Base-by-base conservation (phyloP, 768 basidiomycete genomes). In the Lentinula edodes region DNA sequence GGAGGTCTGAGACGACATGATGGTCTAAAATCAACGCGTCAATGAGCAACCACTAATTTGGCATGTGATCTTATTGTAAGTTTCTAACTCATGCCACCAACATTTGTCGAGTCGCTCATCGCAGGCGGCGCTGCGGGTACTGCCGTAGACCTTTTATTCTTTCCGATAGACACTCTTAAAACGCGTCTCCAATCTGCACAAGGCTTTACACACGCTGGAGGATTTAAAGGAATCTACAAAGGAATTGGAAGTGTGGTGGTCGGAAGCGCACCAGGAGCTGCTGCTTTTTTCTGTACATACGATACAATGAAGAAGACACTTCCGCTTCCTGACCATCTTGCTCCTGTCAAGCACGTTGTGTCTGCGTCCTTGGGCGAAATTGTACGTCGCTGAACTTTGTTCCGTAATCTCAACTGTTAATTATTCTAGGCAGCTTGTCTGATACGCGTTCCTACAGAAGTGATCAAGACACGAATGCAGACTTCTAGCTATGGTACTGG, bases 111-210 rank as follows among this genome's bases (percentile, higher is more conserved):
- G 7, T 56, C 55, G 5, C 32, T 56, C 18, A 23, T 56, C 18
- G 89, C 92, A 46, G 94, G 96, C 28, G 95, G 90, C 20, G 72
- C 88, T n/a, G 93, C 97, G 36, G 96, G 96, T 32, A 90, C 93
- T 7, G 82, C 93, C 2, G 96, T 98, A 16, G 96, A 99, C 75
- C 82, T 98, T 50, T 82, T 97, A 20, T 95, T 99, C 78, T 99
- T 94, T 73, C 96, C 96, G 1, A 86, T 99, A 61, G 96, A 99
- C 76, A 97, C 96, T 0, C 75, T 98, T 71, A 99, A 99, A 76
- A 98, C 97, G 42, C 88, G 96, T 52, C 80, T 97, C 38, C 96
- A 99, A 68, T 90, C 94, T 6, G 72, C 86, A 2, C 87, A 91
- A 68, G 97, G 96, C 16, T 98, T 99, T 72, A 71, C 84, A 50